A percentile compares a stretch with the other conserved stretches of the same genome.
These are phyloP conservation scores for Phlebiopsis flavidoalba DNA, from an alignment of 768 basidiomycete genomes.

Conservation along the genomic window DNA sequence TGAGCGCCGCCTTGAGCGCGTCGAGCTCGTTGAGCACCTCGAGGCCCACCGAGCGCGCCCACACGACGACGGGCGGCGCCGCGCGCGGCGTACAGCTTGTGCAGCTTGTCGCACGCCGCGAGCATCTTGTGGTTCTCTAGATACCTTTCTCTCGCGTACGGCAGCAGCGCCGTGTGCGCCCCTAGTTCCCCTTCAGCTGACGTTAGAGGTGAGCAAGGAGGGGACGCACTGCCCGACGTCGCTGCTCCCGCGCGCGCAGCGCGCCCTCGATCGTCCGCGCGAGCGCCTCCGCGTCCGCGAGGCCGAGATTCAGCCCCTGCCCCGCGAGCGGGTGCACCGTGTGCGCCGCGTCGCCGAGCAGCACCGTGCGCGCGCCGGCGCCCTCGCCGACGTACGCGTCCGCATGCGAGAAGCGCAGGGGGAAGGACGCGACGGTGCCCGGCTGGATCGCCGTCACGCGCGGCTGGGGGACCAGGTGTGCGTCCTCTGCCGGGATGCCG, in stretches of 20 bases:
- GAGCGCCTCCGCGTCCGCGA: slow-evolving; percentile 78
- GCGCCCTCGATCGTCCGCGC: slow-evolving; percentile 57
- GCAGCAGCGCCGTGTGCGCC: slow-evolving; percentile 65
- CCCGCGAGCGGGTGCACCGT: slow-evolving; percentile 93
- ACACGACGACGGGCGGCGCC: slow-evolving; percentile 60
- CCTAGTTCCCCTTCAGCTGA: slow-evolving; percentile 34
- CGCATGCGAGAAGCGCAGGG: slow-evolving; percentile 81
- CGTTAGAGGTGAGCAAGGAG: background rate
- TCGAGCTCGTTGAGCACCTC: slow-evolving; percentile 91
- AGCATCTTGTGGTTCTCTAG: slow-evolving; percentile 82
- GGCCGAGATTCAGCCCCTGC: slow-evolving; percentile 92
- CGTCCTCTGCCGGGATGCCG: slow-evolving; percentile 58
- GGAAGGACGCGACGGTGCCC: slow-evolving; percentile 82
- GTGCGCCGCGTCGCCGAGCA: slow-evolving; percentile 96
- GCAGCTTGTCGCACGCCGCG: slow-evolving; percentile 82
- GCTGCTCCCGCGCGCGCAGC: slow-evolving; percentile 54
- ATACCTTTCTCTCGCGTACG: slow-evolving; percentile 81
- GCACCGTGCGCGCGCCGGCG: slow-evolving; percentile 62
- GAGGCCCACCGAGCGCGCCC: slow-evolving; percentile 81
- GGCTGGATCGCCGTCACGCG: slow-evolving; percentile 65
- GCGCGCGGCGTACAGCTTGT: slow-evolving; percentile 76
- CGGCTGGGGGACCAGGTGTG: slow-evolving; percentile 69
- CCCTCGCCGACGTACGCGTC: slow-evolving; percentile 82
- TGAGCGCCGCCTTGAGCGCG: slow-evolving; percentile 74
- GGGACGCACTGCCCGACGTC: slow-evolving; percentile 66